These are phyloP conservation scores for Ophiosphaerella korrae DNA, from an alignment of 2,329 filamentous ascomycete species.

Conservation along the genomic window DNA sequence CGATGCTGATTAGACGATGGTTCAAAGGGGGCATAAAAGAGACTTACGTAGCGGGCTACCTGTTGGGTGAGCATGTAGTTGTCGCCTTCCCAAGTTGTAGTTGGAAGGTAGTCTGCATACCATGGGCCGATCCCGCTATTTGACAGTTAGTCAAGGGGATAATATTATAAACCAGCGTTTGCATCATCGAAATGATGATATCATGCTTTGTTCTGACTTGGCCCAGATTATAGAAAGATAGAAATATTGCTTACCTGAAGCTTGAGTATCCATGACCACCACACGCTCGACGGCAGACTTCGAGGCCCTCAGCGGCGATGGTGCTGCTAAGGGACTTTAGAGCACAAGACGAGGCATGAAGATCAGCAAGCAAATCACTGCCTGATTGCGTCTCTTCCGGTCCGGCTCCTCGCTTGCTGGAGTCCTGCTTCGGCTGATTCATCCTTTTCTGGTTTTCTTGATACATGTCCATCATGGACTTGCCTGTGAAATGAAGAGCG, in stretches of 20 bases:
- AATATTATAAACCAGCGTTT: no score
- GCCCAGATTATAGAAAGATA: background rate
- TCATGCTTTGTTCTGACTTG: no score
- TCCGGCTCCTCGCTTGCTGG: slow-evolving; percentile 60
- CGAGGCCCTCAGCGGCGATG: slow-evolving; percentile 74
- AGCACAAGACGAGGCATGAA: slow-evolving; percentile 78
- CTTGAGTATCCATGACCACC: slow-evolving; percentile 78
- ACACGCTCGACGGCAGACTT: slow-evolving; percentile 75
- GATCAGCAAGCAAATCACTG: slow-evolving; percentile 71
- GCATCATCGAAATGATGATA: no score
- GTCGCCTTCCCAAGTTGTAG: slow-evolving; percentile 75
- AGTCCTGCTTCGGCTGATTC: slow-evolving; percentile 49
- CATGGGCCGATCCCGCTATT: slow-evolving; percentile 70
- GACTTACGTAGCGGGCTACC: slow-evolving; percentile 69
- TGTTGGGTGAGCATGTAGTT: slow-evolving; percentile 85
- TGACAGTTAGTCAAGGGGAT: slow-evolving; percentile 7
- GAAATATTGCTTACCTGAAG: slow-evolving; percentile 55
- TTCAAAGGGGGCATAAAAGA: slow-evolving; percentile 5
- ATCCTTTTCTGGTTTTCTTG: slow-evolving; percentile 73
- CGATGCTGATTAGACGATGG: background rate
- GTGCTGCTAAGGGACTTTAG: slow-evolving; percentile 75
- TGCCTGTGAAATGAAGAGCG: slow-evolving; percentile 79
- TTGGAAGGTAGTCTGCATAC: slow-evolving; percentile 78
- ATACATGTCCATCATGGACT: slow-evolving; percentile 76
- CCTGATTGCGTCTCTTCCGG: slow-evolving; percentile 71